Percentiles rank a stretch among this genome's conserved stretches.
Conservation (phyloP, 805 yeast species). For the Sporopachydermia quercuum region DNA sequence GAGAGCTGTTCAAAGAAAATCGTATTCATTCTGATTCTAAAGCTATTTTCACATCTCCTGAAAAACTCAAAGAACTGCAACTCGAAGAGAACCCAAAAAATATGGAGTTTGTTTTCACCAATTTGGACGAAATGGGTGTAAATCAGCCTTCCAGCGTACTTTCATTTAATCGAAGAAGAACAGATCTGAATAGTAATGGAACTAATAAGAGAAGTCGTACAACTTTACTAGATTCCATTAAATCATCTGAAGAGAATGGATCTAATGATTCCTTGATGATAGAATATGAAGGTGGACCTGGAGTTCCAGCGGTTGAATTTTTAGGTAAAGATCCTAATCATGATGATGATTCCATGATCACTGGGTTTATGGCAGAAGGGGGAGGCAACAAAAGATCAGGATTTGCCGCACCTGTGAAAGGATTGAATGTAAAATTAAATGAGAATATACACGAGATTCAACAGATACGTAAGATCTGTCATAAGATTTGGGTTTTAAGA, state of each 20-base stretch:
- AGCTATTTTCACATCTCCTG: conserved; percentile 52
- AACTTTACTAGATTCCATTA: conserved; percentile 17
- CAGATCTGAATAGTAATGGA: neutral
- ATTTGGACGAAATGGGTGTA: neutral
- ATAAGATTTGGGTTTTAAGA: conserved; percentile 74
- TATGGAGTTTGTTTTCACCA: conserved; percentile 17
- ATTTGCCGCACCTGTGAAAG: conserved; percentile 31
- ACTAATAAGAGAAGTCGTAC: conserved; percentile 17
- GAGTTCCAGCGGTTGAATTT: conserved; percentile 52
- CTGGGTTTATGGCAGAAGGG: conserved; percentile 13
- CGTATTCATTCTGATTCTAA: conserved; percentile 50
- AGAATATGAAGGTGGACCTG: conserved; percentile 77
- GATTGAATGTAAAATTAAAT: conserved; percentile 44
- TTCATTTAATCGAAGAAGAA: neutral
- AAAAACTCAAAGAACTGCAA: conserved; percentile 46
- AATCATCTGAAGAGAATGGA: conserved; percentile 26
- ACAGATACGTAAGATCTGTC: conserved; percentile 74
- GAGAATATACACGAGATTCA: conserved; percentile 70
- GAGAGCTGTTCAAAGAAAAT: conserved; percentile 45
- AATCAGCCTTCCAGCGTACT: no score
- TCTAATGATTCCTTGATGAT: conserved; percentile 44
- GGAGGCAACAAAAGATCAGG: conserved; percentile 24
- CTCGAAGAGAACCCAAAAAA: conserved; percentile 15
- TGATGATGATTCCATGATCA: conserved; percentile 9
- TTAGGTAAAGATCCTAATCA: conserved; percentile 35